Base-by-base conservation (phyloP, 2,329 filamentous ascomycete genomes). In the Colletotrichum filicis region DNA sequence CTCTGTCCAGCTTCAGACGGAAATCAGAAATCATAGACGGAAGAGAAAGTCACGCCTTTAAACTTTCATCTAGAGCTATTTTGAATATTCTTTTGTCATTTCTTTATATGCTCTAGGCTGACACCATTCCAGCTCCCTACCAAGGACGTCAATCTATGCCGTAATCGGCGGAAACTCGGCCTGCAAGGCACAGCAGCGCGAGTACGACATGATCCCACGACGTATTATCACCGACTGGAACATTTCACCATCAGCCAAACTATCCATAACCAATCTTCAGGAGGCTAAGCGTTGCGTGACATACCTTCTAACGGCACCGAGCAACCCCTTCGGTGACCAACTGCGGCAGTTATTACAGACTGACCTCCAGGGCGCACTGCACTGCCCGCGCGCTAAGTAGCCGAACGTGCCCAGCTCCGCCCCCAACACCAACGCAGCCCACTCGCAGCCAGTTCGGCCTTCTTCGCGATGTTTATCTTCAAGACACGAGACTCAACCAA, bases 321-420 rank as follows among this genome's bases (percentile, higher is more conserved):
- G n/a, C n/a, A 14, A 24, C 26, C 16, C 30, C 30, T 64, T 52
- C 30, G 30, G 49, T 66, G 53, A 26, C 35, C 53, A 58, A 28
- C 24, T 49, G 53, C 63, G 37, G 32, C 32, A 64, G 61, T 62
- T 62, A 46, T 16, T 11, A 19, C 37, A 19, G 37, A 42, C 37
- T 42, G 14, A 32, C 63, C 12, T 66, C 52, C 35, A 66, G 32
- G 42, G 63, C 63, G 52, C 53, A 22, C 7, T 57, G 55, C 55
- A 26, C 55, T 28, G 24, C 28, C 55, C 63, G 35, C 63, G 35
- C 63, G 60, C 67, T 49, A 65, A 65, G 52, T 37, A 53, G 60
- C 60, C 60, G 46, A 63, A 63, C 58, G 37, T 28, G 46, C n/a
- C 66, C 30, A 46, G 24, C 60, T 53, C 60, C 58, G 42, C 46